Evolutionary conservation across 1,139 yeast species (phyloP), one percentile per base, ranked within the genome.

Genomic region (Suhomyces bribrorum): DNA sequence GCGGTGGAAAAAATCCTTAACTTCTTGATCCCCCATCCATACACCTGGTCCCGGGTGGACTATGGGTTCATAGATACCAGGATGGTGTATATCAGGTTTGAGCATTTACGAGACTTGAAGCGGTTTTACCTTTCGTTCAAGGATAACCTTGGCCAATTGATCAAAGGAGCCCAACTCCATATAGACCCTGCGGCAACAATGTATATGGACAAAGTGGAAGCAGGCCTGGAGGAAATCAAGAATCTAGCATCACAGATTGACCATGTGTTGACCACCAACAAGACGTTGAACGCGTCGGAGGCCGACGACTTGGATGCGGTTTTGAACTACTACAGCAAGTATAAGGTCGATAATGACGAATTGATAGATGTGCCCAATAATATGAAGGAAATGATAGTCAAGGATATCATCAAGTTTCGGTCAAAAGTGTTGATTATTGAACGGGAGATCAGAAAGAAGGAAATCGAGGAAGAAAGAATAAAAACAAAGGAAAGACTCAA

Each of bases 331-430:
- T 68, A 66, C 48, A 55, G 53, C 23, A 54, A 64, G 22, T 83
- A 84, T 52, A 68, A 73, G 38, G 78, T 84, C 15, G 87, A 84
- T 53, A 65, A 74, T 14, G 65, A 66, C 41, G 88, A 83, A 46
- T 57, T 84, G 41, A 65, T 75, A 12, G 90, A 82, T 50, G 75
- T 84, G 5, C 89, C 90, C 2, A 62, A 66, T 25, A 75, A 76
- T 29, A 66, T 79, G 63, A 62, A 79, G 32, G 83, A 79, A n/a
- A 69, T 66, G 25, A 75, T 83, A 25, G 75, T 74, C 30, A 72
- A 73, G 42, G 84, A 81, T 45, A 77, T 84, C 39, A 66, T 81
- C 35, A 77, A 74, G 46, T 84, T 84, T 54, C 63, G 92, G 50
- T 69, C 84, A 8, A 74, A 73, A 37, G 86, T 83, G 23, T 57